phyloP scores from a whole-genome alignment of 192 early-diverging fungal genomes.

The Linnemannia exigua region DNA sequence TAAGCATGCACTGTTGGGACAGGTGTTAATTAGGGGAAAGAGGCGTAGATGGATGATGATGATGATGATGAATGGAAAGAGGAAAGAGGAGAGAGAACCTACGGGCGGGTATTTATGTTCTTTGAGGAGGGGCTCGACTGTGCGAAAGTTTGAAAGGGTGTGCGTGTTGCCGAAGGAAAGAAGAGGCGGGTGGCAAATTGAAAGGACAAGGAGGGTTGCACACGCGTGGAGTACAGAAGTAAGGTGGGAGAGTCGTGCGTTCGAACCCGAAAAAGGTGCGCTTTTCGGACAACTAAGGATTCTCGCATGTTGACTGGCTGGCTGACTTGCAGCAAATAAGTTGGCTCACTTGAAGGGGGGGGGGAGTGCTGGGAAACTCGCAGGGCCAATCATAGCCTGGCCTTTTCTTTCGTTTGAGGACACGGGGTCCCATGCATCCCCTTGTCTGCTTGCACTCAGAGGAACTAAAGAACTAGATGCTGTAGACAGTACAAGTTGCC shows the following conservation, averaged over 20 bases:
- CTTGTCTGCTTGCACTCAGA: not conserved
- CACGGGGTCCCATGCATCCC: not conserved
- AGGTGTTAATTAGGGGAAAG: not conserved
- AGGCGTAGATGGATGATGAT: not conserved
- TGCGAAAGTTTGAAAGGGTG: not conserved
- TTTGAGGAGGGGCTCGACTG: not conserved
- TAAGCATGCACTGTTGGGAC: conserved; percentile 39
- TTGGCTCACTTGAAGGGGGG: not conserved
- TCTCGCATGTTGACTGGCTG: not conserved
- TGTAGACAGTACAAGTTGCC: no score
- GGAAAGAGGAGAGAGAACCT: not conserved
- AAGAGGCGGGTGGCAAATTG: not conserved
- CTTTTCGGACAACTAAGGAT: not conserved
- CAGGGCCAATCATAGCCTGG: not conserved
- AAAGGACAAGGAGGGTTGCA: not conserved
- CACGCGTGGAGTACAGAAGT: not conserved
- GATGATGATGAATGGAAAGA: conserved; percentile 1
- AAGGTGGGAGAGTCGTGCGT: not conserved
- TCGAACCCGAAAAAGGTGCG: not conserved
- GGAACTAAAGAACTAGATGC: not conserved
- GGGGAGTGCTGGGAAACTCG: not conserved
- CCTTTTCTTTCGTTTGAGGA: not conserved
- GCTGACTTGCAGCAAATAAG: not conserved
- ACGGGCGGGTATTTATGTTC: conserved; percentile 34
- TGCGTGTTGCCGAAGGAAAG: not conserved